These are phyloP conservation scores for Xylaria castorea DNA, from an alignment of 495 filamentous ascomycete genomes.

Conservation along the genomic window DNA sequence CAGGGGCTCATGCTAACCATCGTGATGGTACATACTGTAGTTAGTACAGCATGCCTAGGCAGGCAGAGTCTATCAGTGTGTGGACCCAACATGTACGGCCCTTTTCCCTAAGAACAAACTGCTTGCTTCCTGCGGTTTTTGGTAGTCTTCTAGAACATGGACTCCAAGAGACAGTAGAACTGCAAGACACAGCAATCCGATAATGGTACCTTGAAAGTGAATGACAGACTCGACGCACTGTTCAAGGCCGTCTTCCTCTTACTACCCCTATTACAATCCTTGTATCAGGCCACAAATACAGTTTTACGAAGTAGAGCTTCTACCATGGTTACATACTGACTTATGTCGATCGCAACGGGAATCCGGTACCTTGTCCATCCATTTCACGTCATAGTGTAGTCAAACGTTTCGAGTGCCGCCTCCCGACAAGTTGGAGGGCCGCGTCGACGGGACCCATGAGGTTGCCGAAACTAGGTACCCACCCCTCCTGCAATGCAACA, in stretches of 20 bases:
- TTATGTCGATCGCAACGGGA: not conserved
- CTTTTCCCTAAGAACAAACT: not conserved
- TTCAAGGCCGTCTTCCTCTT: not conserved
- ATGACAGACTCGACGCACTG: not conserved
- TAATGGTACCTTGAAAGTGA: not conserved
- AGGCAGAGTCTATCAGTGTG: too few species aligned
- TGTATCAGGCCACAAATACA: not conserved
- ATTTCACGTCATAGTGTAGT: conserved; percentile 8
- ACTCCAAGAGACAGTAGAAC: not conserved
- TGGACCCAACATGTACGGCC: too few species aligned
- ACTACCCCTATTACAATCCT: not conserved
- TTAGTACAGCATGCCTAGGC: too few species aligned
- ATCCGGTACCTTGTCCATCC: not conserved
- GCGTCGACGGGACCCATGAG: not conserved
- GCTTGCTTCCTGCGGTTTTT: not conserved
- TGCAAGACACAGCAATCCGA: not conserved
- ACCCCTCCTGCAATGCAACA: not conserved
- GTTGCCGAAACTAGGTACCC: not conserved
- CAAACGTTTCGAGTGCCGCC: not conserved
- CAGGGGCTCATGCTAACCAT: not conserved
- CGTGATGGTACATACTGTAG: not conserved
- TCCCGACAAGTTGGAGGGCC: not conserved
- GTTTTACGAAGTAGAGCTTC: not conserved
- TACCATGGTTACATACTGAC: not conserved
- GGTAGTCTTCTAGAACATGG: not conserved